Evolutionary conservation across 495 filamentous ascomycete species (phyloP).

Genomic region (Tetracladium setigerum): DNA sequence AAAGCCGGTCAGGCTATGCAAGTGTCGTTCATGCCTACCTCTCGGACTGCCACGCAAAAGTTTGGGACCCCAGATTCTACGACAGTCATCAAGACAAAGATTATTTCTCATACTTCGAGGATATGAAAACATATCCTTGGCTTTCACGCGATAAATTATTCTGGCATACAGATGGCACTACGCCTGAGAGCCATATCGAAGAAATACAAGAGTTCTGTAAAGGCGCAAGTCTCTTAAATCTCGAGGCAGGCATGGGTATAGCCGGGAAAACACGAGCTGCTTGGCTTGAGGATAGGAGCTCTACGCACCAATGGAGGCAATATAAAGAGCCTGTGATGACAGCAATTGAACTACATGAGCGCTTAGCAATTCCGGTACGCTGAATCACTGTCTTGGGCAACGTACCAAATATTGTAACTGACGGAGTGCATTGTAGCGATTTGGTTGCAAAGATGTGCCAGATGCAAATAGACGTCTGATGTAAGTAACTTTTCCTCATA

Average conservation of each 20-base stretch:
- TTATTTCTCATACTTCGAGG: no score
- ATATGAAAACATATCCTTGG: no score
- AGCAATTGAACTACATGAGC: neutral
- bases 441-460: neutral
- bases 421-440: neutral
- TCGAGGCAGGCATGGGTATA: neutral
- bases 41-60: no score
- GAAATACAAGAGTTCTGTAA: neutral
- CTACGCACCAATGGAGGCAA: neutral
- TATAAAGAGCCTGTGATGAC: constrained; percentile 2
- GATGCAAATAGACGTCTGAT: constrained; percentile 4
- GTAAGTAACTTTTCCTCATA: constrained; percentile 1
- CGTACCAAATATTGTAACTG: neutral
- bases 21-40: no score
- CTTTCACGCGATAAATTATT: no score
- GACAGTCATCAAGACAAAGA: no score
- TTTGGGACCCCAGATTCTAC: no score
- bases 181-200: constrained; percentile 2
- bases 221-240: neutral
- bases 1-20: no score
- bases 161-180: no score
- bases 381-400: neutral
- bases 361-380: neutral
- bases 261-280: neutral
- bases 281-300: constrained; percentile 4